Conservation (phyloP, 2,329 filamentous ascomycete genomes). For the Sporothrix pallida region DNA sequence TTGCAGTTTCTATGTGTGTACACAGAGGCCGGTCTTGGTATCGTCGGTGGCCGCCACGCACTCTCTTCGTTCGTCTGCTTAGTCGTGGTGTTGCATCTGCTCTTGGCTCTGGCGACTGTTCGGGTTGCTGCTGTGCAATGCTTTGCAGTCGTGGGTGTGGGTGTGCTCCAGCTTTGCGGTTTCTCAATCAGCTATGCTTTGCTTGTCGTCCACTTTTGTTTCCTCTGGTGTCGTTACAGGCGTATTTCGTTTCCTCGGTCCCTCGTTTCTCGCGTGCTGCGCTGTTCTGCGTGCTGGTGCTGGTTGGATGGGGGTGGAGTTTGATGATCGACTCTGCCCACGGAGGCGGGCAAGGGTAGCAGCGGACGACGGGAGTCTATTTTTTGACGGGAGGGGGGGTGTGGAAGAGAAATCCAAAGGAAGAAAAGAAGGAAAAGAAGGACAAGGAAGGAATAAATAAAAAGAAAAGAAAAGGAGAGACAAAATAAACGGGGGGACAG, state of each 20-base stretch:
- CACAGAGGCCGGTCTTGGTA: slow-evolving; percentile 20
- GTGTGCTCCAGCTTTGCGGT: neutral
- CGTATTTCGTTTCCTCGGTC: slow-evolving; percentile 23
- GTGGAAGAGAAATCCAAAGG: neutral
- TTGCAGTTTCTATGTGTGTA: neutral
- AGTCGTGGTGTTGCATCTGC: slow-evolving; percentile 31
- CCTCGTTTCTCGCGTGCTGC: slow-evolving; percentile 11
- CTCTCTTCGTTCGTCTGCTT: slow-evolving; percentile 15
- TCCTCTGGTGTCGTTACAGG: slow-evolving; percentile 4
- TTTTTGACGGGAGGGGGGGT: slow-evolving; percentile 20
- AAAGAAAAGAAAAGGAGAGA: neutral
- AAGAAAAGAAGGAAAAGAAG: slow-evolving; percentile 4
- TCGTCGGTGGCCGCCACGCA: slow-evolving; percentile 27
- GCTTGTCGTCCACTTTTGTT: neutral
- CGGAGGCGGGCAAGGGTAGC: slow-evolving; percentile 34
- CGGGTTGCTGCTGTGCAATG: slow-evolving; percentile 24
- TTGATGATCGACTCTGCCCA: slow-evolving; percentile 32
- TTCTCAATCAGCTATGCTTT: neutral
- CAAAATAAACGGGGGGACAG: neutral
- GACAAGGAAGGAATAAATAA: slow-evolving; percentile 2
- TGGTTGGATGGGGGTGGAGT: slow-evolving; percentile 25
- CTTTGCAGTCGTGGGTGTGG: slow-evolving; percentile 2
- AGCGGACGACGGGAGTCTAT: slow-evolving; percentile 29
- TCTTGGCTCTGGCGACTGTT: neutral
- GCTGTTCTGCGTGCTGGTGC: neutral